A percentile compares a stretch with the other conserved stretches of the same genome.
These are phyloP conservation scores for Fusarium pseudograminearum DNA, from an alignment of 2,329 filamentous ascomycete genomes.

Conservation along the genomic window DNA sequence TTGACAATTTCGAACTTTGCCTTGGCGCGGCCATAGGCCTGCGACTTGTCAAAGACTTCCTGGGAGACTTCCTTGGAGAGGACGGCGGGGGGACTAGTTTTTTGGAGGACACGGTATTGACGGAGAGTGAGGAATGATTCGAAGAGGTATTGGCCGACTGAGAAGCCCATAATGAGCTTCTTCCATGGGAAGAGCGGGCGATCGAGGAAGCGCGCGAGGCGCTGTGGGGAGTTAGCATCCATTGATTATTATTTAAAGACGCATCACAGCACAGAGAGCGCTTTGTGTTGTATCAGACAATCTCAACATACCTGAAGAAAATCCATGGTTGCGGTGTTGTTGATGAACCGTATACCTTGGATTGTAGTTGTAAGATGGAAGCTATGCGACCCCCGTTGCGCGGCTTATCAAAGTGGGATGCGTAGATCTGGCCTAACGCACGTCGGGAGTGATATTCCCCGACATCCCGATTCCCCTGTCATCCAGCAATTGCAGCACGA, in stretches of 20 bases:
- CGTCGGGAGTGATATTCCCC: slow-evolving; percentile 34
- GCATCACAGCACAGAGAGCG: background rate
- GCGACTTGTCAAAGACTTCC: slow-evolving; percentile 93
- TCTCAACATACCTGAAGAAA: slow-evolving; percentile 58
- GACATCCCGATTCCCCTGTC: slow-evolving; percentile 34
- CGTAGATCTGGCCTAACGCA: slow-evolving; percentile 44
- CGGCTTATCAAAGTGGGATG: slow-evolving; percentile 36
- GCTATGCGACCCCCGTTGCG: slow-evolving; percentile 25
- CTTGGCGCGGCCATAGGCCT: slow-evolving; percentile 96
- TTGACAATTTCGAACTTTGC: slow-evolving; percentile 87
- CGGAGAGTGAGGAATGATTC: slow-evolving; percentile 90
- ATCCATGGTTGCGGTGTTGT: slow-evolving; percentile 55
- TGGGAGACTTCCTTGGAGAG: slow-evolving; percentile 89
- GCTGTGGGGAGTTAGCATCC: slow-evolving; percentile 55
- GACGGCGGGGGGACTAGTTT: slow-evolving; percentile 84
- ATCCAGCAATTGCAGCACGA: background rate
- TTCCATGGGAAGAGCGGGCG: slow-evolving; percentile 97
- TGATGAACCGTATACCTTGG: slow-evolving; percentile 38
- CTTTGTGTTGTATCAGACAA: background rate
- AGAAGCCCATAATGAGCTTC: slow-evolving; percentile 94
- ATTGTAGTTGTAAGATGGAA: slow-evolving; percentile 42
- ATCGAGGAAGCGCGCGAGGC: slow-evolving; percentile 88
- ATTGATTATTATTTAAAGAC: background rate
- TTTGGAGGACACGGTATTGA: slow-evolving; percentile 88
- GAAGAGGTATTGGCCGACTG: slow-evolving; percentile 88